These are phyloP conservation scores for Zygoascus ofunaensis DNA, from an alignment of 805 yeast genomes.

Conservation along the genomic window DNA sequence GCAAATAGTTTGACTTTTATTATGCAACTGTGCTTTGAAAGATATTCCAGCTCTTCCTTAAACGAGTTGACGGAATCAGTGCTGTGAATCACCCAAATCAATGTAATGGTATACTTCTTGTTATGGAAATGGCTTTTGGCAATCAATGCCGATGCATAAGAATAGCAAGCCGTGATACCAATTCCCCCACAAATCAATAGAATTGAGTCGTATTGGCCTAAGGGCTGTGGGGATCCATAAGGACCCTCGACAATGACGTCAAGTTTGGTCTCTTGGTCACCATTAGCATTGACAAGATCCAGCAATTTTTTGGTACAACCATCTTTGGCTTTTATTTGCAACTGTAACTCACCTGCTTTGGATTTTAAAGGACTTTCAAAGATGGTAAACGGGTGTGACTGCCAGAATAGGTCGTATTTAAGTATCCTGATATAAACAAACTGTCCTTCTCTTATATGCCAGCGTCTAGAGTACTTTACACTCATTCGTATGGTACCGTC, in stretches of 20 bases:
- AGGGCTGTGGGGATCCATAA: conserved; percentile 47
- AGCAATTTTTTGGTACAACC: conserved; percentile 16
- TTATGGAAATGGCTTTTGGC: conserved; percentile 24
- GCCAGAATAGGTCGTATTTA: conserved; percentile 42
- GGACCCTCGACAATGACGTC: conserved; percentile 52
- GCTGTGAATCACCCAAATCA: conserved; percentile 56
- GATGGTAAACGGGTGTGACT: conserved; percentile 62
- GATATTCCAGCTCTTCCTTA: conserved; percentile 28
- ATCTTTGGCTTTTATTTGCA: conserved; percentile 10
- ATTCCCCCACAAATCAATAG: conserved; percentile 65
- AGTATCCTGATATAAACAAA: conserved; percentile 42
- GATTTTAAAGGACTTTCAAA: conserved; percentile 8
- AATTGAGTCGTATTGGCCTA: conserved; percentile 43
- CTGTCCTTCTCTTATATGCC: conserved; percentile 43
- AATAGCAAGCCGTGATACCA: conserved; percentile 54
- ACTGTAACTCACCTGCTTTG: conserved; percentile 5
- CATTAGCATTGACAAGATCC: background rate
- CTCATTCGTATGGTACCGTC: conserved; percentile 17
- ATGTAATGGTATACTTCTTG: conserved; percentile 31
- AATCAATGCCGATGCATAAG: conserved; percentile 30
- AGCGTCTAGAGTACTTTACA: conserved; percentile 32
- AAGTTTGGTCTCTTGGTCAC: background rate
- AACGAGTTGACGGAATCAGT: conserved; percentile 42
- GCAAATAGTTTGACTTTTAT: conserved; percentile 19
- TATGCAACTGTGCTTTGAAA: conserved; percentile 18